phyloP scores from a whole-genome alignment of 164 flowering plant genomes.

The Liriodendron chinense region DNA sequence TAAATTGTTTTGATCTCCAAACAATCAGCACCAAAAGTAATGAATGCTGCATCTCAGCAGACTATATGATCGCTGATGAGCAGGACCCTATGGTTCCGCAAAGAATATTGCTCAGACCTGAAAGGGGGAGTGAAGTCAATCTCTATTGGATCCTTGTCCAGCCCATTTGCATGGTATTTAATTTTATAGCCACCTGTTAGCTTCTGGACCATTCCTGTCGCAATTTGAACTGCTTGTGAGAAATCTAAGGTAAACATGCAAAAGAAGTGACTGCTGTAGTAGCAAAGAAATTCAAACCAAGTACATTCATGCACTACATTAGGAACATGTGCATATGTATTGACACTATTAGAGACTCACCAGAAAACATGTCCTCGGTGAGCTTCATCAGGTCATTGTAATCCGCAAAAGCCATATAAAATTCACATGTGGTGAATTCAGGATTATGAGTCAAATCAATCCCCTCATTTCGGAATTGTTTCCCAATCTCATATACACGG shows the following conservation, averaged over 20 bases:
- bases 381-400: conserved; percentile 90
- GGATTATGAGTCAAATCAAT: conserved; percentile 97
- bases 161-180: conserved; percentile 80
- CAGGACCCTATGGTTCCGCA: background rate
- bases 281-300: background rate
- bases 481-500: conserved; percentile 95
- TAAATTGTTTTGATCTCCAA: background rate
- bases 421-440: conserved; percentile 93
- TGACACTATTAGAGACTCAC: conserved; percentile 30
- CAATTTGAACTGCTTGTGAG: conserved; percentile 15
- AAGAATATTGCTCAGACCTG: conserved; percentile 45
- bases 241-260: background rate
- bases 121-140: conserved; percentile 99
- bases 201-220: conserved; percentile 82
- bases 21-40: background rate
- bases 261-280: background rate
- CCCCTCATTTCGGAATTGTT: conserved; percentile 94
- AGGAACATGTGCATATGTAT: background rate
- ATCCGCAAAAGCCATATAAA: conserved; percentile 96
- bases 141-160: conserved; percentile 80
- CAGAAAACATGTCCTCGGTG: conserved; percentile 83
- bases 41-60: background rate
- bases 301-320: background rate
- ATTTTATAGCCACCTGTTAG: conserved; percentile 88
- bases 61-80: background rate